Evolutionary conservation across 1,139 yeast species (phyloP).

Genomic region (Blastobotrys malaysiensis): DNA sequence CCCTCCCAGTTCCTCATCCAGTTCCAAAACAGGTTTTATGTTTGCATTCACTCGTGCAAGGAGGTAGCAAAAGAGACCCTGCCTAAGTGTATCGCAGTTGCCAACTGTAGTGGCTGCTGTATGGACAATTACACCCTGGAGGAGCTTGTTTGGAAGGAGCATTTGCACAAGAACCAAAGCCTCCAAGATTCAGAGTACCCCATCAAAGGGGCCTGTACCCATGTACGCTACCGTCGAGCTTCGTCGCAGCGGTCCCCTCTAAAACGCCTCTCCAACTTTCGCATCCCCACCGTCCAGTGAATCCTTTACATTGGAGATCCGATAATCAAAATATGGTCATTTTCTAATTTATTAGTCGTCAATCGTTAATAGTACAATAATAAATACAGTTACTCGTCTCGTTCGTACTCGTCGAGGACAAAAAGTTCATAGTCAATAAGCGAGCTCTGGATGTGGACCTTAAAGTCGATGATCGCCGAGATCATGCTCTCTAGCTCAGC

Average conservation of each 20-base stretch:
- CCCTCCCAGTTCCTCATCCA: not conserved
- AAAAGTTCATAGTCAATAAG: conserved; percentile 51
- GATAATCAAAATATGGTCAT: too few species aligned
- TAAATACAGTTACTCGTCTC: conserved; percentile 6
- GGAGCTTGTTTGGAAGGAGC: not conserved
- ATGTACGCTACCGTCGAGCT: not conserved
- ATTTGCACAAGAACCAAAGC: not conserved
- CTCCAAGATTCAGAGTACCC: not conserved
- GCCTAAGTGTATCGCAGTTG: not conserved
- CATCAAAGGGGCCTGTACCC: not conserved
- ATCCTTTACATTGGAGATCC: too few species aligned
- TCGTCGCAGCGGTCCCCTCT: not conserved
- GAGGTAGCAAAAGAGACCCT: not conserved
- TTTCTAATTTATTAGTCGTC: not conserved
- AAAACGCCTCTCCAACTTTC: not conserved
- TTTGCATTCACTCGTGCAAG: not conserved
- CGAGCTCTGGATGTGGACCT: conserved; percentile 56
- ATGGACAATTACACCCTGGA: not conserved
- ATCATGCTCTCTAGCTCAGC: conserved; percentile 53
- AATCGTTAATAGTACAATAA: not conserved
- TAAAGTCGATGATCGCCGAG: conserved; percentile 56
- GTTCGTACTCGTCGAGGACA: conserved; percentile 28
- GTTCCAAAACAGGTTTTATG: not conserved
- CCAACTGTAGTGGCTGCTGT: not conserved
- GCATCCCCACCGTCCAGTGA: not conserved